A percentile compares a stretch with the other conserved stretches of the same genome.
phyloP scores from a whole-genome alignment of 1,284 basidiomycete genomes.

The Somion occarium region DNA sequence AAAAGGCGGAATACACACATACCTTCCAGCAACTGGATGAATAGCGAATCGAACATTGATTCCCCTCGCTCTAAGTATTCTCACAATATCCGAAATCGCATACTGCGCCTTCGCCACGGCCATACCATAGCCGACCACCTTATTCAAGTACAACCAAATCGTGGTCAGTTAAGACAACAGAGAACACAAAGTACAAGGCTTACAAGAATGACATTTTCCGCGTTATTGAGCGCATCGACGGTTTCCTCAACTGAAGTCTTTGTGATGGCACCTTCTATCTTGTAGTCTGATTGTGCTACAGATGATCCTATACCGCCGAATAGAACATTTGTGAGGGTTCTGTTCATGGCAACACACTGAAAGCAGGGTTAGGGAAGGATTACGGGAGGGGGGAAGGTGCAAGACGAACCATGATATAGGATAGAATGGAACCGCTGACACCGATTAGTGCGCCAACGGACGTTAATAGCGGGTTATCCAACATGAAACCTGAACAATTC shows the following conservation, averaged over 20 bases:
- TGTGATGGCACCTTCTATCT: constrained; percentile 77
- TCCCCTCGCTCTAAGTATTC: constrained; percentile 64
- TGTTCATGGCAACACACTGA: constrained; percentile 87
- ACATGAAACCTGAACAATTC: constrained; percentile 61
- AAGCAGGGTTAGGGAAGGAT: constrained; percentile 7
- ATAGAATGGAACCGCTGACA: constrained; percentile 84
- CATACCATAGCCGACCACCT: constrained; percentile 89
- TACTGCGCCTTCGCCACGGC: constrained; percentile 87
- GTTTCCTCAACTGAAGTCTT: constrained; percentile 76
- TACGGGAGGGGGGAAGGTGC: no score
- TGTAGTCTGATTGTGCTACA: constrained; percentile 49
- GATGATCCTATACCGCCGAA: constrained; percentile 74
- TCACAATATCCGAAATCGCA: constrained; percentile 78
- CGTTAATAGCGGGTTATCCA: constrained; percentile 78
- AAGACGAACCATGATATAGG: constrained; percentile 90
- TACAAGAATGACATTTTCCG: constrained; percentile 81
- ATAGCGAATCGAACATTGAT: constrained; percentile 60
- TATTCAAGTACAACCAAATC: neutral
- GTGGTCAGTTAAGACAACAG: neutral
- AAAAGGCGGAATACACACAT: neutral
- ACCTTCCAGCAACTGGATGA: constrained; percentile 37
- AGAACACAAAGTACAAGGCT: constrained; percentile 10
- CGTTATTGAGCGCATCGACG: constrained; percentile 68
- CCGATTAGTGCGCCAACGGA: constrained; percentile 81
- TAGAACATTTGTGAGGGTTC: constrained; percentile 71